Evolutionary conservation across 441 rosid species (phyloP).

Genomic region (Croton setiger): DNA sequence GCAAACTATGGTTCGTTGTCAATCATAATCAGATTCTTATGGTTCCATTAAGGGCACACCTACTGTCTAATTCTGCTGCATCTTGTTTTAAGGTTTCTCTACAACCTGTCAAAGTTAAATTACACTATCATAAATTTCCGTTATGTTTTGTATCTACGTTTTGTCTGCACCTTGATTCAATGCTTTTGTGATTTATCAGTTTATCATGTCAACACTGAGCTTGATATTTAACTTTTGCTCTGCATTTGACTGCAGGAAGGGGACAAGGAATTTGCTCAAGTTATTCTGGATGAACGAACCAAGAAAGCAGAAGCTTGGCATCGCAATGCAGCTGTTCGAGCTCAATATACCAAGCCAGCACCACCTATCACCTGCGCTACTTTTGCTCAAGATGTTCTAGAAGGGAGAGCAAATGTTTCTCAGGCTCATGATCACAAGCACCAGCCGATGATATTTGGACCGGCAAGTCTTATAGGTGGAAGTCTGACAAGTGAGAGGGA

Average conservation of each 20-base stretch:
- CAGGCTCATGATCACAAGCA: slow-evolving; percentile 84
- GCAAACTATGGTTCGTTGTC: not conserved
- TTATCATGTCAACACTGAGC: slow-evolving; percentile 1
- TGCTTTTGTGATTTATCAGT: slow-evolving; percentile 2
- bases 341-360: slow-evolving; percentile 63
- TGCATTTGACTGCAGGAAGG: slow-evolving; percentile 49
- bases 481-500: slow-evolving; percentile 65
- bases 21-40: not conserved
- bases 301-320: slow-evolving; percentile 92
- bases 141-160: not conserved
- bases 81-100: not conserved
- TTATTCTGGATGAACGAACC: slow-evolving; percentile 69
- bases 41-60: not conserved
- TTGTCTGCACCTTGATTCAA: not conserved
- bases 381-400: slow-evolving; percentile 94
- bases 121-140: not conserved
- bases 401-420: slow-evolving; percentile 83
- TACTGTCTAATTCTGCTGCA: not conserved
- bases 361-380: slow-evolving; percentile 93
- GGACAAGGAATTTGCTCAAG: slow-evolving; percentile 58
- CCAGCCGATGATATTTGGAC: slow-evolving; percentile 90
- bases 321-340: slow-evolving; percentile 65
- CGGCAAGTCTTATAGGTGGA: slow-evolving; percentile 78
- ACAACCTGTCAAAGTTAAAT: not conserved
- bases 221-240: slow-evolving; percentile 2